phyloP scores from a whole-genome alignment of 805 yeast genomes.

The Nakazawaea populi region DNA sequence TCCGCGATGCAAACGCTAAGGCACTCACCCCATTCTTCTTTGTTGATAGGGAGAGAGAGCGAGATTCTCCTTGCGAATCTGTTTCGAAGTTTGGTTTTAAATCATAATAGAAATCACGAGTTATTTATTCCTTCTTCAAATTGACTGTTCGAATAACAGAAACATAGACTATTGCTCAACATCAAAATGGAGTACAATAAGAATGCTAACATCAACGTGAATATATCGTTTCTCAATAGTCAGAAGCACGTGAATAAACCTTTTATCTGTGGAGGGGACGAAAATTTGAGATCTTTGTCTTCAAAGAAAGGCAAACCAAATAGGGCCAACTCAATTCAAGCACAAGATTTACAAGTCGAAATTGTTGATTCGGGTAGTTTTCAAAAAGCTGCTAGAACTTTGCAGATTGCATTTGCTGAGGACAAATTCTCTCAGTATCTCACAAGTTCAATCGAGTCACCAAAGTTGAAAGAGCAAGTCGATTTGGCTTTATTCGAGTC shows the following conservation, averaged over 20 bases:
- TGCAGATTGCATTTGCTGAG: slow-evolving; percentile 27
- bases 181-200: slow-evolving; percentile 9
- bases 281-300: slow-evolving; percentile 10
- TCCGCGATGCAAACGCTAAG: too few relatives aligned
- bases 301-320: slow-evolving; percentile 10
- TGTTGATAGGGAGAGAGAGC: too few relatives aligned
- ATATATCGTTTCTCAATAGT: slow-evolving; percentile 3
- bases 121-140: too few relatives aligned
- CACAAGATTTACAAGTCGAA: slow-evolving; percentile 18
- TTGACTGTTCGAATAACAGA: too few relatives aligned
- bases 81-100: too few relatives aligned
- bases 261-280: slow-evolving; percentile 2
- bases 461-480: slow-evolving; percentile 22
- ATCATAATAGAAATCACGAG: too few relatives aligned
- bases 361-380: slow-evolving; percentile 21
- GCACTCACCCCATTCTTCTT: too few relatives aligned
- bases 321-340: background rate
- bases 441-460: slow-evolving; percentile 25
- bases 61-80: too few relatives aligned
- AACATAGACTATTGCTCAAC: background rate
- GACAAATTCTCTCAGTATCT: slow-evolving; percentile 25
- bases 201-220: slow-evolving; percentile 10
- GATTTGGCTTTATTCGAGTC: slow-evolving; percentile 43
- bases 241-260: slow-evolving; percentile 6
- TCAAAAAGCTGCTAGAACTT: slow-evolving; percentile 28